Evolutionary conservation across 352 stramenopile genomes (phyloP).

Genomic region (Phytopythium ostracodes): DNA sequence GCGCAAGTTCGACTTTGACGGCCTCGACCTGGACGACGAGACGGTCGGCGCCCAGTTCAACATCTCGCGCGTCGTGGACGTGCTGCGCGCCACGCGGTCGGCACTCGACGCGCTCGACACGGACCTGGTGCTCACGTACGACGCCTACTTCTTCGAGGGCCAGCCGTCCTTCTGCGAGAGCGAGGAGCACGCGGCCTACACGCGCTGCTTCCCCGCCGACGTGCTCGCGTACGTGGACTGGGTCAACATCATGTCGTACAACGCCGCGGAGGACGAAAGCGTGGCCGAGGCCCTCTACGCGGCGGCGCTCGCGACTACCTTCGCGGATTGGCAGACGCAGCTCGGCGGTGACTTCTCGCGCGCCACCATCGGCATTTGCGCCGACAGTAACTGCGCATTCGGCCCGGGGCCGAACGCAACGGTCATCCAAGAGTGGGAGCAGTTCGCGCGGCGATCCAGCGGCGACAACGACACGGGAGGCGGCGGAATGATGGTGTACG

Average conservation of each 20-base stretch:
- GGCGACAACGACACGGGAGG: conserved; percentile 4
- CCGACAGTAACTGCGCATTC: conserved; percentile 47
- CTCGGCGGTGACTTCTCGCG: conserved; percentile 40
- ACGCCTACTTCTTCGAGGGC: conserved; percentile 65
- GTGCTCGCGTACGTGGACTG: conserved; percentile 60
- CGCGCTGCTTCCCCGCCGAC: conserved; percentile 53
- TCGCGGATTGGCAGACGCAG: conserved; percentile 42
- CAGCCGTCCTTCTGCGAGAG: conserved; percentile 53
- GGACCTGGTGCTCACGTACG: conserved; percentile 58
- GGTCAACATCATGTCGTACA: conserved; percentile 87
- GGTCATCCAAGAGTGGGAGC: conserved; percentile 50
- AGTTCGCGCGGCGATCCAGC: conserved; percentile 20
- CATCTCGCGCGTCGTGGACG: conserved; percentile 31
- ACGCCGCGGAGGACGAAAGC: conserved; percentile 43
- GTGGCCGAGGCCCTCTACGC: conserved; percentile 48
- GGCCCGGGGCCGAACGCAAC: conserved; percentile 52
- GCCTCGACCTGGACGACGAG: conserved; percentile 76
- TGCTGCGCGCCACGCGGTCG: conserved; percentile 45
- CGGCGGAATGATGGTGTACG: conserved; percentile 79
- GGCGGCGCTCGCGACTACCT: conserved; percentile 47
- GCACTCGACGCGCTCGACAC: conserved; percentile 26
- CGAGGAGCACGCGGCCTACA: conserved; percentile 31
- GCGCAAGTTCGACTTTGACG: conserved; percentile 63
- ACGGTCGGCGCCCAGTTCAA: conserved; percentile 57
- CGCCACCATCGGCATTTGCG: conserved; percentile 58